phyloP scores from a whole-genome alignment of 1,139 yeast genomes.

The Cylindricascospora bacillispora region DNA sequence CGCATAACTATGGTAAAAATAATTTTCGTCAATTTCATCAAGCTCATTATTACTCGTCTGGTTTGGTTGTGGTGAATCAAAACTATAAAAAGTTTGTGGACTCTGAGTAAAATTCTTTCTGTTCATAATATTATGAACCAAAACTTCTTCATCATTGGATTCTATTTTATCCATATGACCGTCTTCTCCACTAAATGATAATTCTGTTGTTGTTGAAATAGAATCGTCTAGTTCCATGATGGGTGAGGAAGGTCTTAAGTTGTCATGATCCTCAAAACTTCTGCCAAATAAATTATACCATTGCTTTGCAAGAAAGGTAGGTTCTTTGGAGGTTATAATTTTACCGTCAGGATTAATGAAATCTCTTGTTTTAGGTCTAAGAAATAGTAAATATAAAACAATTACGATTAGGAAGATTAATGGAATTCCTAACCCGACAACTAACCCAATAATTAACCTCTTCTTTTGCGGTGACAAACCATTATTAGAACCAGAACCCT shows the following conservation, averaged over 20 bases:
- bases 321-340: constrained; percentile 24
- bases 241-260: constrained; percentile 3
- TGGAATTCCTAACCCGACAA: constrained; percentile 31
- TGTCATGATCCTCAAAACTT: constrained; percentile 1
- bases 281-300: constrained; percentile 3
- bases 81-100: no score
- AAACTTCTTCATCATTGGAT: constrained; percentile 1
- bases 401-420: constrained; percentile 13
- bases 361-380: constrained; percentile 22
- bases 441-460: constrained; percentile 37
- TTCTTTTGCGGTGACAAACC: constrained; percentile 32
- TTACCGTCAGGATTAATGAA: constrained; percentile 32
- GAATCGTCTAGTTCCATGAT: no score
- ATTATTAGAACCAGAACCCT: constrained; percentile 6
- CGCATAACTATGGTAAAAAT: no score
- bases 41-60: no score
- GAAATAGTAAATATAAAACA: constrained; percentile 20
- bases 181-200: background rate
- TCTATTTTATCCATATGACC: no score
- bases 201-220: background rate
- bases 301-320: constrained; percentile 1
- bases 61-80: no score
- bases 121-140: constrained; percentile 1
- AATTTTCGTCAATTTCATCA: no score
- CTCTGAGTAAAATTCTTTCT: no score